These are phyloP conservation scores for Hortiboletus flavorubellus DNA, from an alignment of 768 basidiomycete species.

Conservation along the genomic window DNA sequence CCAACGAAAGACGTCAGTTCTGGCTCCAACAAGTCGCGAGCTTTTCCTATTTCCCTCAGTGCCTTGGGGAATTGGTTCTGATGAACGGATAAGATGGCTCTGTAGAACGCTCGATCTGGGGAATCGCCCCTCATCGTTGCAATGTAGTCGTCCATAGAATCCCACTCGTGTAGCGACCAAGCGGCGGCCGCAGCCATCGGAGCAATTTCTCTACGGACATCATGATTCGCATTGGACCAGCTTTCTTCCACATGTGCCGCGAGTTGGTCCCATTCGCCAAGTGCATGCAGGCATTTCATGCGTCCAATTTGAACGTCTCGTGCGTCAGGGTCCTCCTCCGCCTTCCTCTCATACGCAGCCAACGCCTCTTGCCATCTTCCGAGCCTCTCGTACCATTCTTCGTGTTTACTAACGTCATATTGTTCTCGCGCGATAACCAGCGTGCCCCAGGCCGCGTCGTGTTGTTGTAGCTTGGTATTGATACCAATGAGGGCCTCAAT, in stretches of 20 bases:
- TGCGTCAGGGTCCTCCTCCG: conserved; percentile 67
- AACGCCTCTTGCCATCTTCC: conserved; percentile 96
- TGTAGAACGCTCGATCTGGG: conserved; percentile 92
- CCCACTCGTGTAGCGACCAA: conserved; percentile 97
- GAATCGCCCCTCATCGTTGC: conserved; percentile 90
- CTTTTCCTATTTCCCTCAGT: conserved; percentile 83
- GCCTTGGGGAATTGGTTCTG: conserved; percentile 96
- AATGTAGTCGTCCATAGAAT: conserved; percentile 97
- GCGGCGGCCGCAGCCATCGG: conserved; percentile 97
- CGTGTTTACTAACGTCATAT: conserved; percentile 88
- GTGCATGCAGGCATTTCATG: conserved; percentile 94
- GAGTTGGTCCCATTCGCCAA: conserved; percentile 96
- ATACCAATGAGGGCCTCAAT: conserved; percentile 95
- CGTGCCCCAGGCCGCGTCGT: conserved; percentile 97
- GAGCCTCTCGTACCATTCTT: conserved; percentile 97
- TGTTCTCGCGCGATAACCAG: conserved; percentile 86
- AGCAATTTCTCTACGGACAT: conserved; percentile 87
- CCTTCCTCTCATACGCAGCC: conserved; percentile 76
- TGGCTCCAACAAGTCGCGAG: conserved; percentile 87
- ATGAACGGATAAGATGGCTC: conserved; percentile 93
- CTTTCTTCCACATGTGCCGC: conserved; percentile 81
- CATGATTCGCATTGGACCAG: conserved; percentile 80
- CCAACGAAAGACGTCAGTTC: conserved; percentile 90
- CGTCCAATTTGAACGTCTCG: conserved; percentile 81
- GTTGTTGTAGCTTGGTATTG: conserved; percentile 94